Base-by-base conservation (phyloP, 768 basidiomycete genomes). In the Pleurotus citrinopileatus region DNA sequence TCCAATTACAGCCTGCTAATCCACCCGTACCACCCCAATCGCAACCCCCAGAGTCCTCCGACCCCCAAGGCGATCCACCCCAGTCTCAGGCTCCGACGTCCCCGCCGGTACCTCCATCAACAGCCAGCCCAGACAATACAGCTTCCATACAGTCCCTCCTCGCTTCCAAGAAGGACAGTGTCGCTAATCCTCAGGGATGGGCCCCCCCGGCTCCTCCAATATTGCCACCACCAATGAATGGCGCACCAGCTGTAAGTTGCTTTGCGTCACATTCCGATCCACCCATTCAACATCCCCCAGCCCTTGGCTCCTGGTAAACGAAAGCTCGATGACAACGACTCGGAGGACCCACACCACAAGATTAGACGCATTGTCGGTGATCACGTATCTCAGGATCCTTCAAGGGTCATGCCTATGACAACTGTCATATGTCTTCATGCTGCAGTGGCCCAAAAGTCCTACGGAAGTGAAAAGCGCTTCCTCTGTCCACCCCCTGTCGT, bases 361-460 rank as follows among this genome's bases (percentile, higher is more conserved):
- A 91, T 91, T 65, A 82, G 90, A 54, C 86, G 90, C 62, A 88
- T 89, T 60, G 87, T 91, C 45, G 86, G 86, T 68, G 87, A 91
- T 69, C 89, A 90, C 66, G 81, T 90, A 59, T 82, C 83, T 28
- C 86, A 87, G 63, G 87, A 91, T 61, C 84, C 85, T 7, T 67
- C 81, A 45, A 86, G 86, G 58, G 82, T 87, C 60, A 81, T 89
- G 72, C 87, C 89, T 56, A 92, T 94, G 91, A 93, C 91, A 32
- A 93, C 91, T 34, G 89, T 94, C 27, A 83, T 92, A 57, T 93
- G 90, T 60, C 77, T 94, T 51, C 94, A 96, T 64, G 92, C 94
- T 22, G 91, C 91, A 27, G 92, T 94, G 47, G 94, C 92, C 1
- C 94, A 97, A 73, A 97, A 97, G 73, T 94, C 92, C 9, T 97